phyloP scores from a whole-genome alignment of 1,284 basidiomycete genomes.

The Blastosporella zonata region DNA sequence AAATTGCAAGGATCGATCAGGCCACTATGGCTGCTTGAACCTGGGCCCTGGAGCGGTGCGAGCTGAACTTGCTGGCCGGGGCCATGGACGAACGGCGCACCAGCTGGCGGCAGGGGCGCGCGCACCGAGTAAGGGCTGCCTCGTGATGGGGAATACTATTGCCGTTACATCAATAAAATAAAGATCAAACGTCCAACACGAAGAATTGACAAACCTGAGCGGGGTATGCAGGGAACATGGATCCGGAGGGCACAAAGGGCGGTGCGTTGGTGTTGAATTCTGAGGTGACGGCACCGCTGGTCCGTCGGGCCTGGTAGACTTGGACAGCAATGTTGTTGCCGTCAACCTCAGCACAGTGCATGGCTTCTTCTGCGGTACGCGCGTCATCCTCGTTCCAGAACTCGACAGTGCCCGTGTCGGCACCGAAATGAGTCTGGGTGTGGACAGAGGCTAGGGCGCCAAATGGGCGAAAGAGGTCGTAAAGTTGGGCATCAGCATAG shows the following conservation, averaged over 20 bases:
- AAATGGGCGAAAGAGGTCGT: constrained; percentile 70
- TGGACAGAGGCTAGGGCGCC: constrained; percentile 71
- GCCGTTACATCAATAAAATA: not conserved
- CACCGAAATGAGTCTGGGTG: constrained; percentile 67
- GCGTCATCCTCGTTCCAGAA: constrained; percentile 91
- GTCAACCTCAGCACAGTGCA: constrained; percentile 79
- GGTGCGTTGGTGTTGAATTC: constrained; percentile 75
- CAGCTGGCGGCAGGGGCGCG: constrained; percentile 30
- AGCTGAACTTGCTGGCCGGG: constrained; percentile 88
- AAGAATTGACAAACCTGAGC: constrained; percentile 30
- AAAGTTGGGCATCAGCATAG: constrained; percentile 73
- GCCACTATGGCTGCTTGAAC: constrained; percentile 77
- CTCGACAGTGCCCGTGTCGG: constrained; percentile 74
- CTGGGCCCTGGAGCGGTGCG: constrained; percentile 69
- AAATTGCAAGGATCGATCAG: constrained; percentile 90
- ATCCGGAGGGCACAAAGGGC: constrained; percentile 67
- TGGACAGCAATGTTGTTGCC: constrained; percentile 80
- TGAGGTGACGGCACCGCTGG: constrained; percentile 42
- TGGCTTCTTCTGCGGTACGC: constrained; percentile 66
- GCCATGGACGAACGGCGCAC: constrained; percentile 68
- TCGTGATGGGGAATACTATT: constrained; percentile 62
- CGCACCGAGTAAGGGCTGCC: constrained; percentile 37
- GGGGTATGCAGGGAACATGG: constrained; percentile 51
- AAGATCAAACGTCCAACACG: not conserved
- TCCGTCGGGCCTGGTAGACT: constrained; percentile 64